phyloP scores from a whole-genome alignment of 78 protist species.

The Parvularia atlantis region DNA sequence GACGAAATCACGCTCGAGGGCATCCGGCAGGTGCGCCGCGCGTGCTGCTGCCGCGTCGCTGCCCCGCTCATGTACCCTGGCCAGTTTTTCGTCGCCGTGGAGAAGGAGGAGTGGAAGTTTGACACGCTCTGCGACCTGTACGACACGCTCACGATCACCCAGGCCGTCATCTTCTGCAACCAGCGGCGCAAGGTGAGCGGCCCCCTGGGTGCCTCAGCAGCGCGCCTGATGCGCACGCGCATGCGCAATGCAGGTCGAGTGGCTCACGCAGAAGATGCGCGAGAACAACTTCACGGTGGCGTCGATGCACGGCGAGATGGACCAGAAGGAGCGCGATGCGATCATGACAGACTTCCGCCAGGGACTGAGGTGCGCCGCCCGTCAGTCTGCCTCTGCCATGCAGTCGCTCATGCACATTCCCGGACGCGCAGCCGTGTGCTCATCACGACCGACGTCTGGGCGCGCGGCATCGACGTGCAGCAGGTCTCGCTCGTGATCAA shows the following conservation, averaged over 20 bases:
- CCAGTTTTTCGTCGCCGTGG: slow-evolving; percentile 93
- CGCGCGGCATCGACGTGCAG: slow-evolving; percentile 98
- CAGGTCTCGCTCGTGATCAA: slow-evolving; percentile 96
- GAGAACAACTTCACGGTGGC: slow-evolving; percentile 81
- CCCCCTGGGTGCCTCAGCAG: no score
- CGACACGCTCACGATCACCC: slow-evolving; percentile 94
- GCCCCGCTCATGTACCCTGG: no score
- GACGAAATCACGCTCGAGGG: slow-evolving; percentile 96
- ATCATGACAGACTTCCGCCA: slow-evolving; percentile 93
- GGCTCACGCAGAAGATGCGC: slow-evolving; percentile 78
- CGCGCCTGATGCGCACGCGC: not conserved
- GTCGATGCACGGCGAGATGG: slow-evolving; percentile 95
- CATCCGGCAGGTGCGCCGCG: no score
- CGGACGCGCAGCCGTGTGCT: slow-evolving; percentile 91
- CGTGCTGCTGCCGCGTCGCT: no score
- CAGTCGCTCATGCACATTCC: no score
- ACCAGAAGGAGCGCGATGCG: slow-evolving; percentile 87
- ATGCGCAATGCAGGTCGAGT: slow-evolving; percentile 74
- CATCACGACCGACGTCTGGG: slow-evolving; percentile 97
- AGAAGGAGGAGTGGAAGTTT: slow-evolving; percentile 97
- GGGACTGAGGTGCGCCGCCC: no score
- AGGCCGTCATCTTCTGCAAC: slow-evolving; percentile 96
- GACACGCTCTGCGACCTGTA: slow-evolving; percentile 98
- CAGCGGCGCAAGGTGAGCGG: no score
- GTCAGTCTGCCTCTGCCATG: no score